Conservation (phyloP, 768 basidiomycete species). For the Lactifluus piperatus region DNA sequence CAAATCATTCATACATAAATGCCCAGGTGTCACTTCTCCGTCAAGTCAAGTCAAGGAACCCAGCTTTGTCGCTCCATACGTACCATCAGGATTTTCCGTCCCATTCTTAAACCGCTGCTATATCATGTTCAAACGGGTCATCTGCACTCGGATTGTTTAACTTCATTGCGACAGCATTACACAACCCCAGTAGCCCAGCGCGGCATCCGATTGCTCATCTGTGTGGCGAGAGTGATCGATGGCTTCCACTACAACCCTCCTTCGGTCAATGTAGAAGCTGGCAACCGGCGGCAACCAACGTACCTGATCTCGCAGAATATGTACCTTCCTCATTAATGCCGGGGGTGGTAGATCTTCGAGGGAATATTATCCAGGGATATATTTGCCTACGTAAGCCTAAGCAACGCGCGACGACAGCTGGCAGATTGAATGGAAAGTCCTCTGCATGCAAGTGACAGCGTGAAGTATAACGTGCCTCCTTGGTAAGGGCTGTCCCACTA, state of each 20-base stretch:
- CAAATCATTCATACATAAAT: too few species aligned
- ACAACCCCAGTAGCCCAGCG: not conserved
- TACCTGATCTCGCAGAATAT: constrained; percentile 77
- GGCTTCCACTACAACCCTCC: constrained; percentile 66
- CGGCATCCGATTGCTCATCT: constrained; percentile 33
- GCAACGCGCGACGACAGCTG: constrained; percentile 37
- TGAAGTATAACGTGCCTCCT: constrained; percentile 72
- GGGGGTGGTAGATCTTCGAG: constrained; percentile 85
- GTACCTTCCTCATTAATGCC: constrained; percentile 86
- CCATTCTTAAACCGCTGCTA: constrained; percentile 40
- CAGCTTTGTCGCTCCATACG: constrained; percentile 66
- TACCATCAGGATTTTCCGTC: not conserved
- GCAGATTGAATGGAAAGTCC: constrained; percentile 86
- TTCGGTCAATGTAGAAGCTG: constrained; percentile 3
- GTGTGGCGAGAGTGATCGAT: constrained; percentile 60
- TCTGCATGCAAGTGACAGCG: constrained; percentile 62
- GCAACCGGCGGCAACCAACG: constrained; percentile 20
- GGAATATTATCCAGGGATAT: constrained; percentile 60
- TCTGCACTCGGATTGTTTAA: constrained; percentile 82
- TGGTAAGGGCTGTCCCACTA: constrained; percentile 79
- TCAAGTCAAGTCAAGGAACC: constrained; percentile 73
- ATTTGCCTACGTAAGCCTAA: not conserved
- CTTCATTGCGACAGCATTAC: too few species aligned
- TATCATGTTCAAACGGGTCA: constrained; percentile 83
- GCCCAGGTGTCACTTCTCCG: constrained; percentile 83